Percentiles rank a stretch among this genome's conserved stretches.
Evolutionary conservation across 2,329 filamentous ascomycete genomes (phyloP).

Genomic region (Onygena corvina): DNA sequence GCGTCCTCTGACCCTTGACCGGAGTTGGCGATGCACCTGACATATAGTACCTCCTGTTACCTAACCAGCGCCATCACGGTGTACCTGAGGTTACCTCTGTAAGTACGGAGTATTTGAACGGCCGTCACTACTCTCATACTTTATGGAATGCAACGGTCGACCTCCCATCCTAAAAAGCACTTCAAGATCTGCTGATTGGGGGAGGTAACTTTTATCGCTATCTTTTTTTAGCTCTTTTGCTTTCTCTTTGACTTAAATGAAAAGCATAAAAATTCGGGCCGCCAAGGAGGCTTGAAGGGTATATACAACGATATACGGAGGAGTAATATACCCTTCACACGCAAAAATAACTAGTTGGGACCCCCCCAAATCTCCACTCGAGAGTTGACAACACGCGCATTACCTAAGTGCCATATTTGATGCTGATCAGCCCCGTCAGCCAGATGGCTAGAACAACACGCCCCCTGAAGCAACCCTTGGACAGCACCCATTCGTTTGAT

Average conservation of each 20-base stretch:
- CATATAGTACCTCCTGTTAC: neutral
- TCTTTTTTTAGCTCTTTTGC: neutral
- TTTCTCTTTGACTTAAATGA: neutral
- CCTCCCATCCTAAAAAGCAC: neutral
- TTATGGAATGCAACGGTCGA: neutral
- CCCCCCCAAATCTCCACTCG: constrained; percentile 3
- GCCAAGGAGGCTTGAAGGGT: constrained; percentile 6
- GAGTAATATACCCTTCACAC: neutral
- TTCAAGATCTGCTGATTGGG: neutral
- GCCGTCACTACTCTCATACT: too few relatives aligned
- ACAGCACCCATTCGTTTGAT: constrained; percentile 6
- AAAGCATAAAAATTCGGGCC: neutral
- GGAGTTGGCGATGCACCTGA: neutral
- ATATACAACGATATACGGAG: too few relatives aligned
- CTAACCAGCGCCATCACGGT: neutral
- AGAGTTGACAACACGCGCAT: constrained; percentile 1
- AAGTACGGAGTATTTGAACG: too few relatives aligned
- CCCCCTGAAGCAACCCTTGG: constrained; percentile 7
- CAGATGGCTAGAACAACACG: constrained; percentile 10
- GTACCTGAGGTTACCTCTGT: neutral
- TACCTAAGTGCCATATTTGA: constrained; percentile 6
- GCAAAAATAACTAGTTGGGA: neutral
- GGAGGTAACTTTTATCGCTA: neutral
- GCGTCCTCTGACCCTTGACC: neutral
- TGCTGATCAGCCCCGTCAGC: constrained; percentile 4